phyloP scores from a whole-genome alignment of 2,329 filamentous ascomycete genomes.

The Cladosporium sp. region DNA sequence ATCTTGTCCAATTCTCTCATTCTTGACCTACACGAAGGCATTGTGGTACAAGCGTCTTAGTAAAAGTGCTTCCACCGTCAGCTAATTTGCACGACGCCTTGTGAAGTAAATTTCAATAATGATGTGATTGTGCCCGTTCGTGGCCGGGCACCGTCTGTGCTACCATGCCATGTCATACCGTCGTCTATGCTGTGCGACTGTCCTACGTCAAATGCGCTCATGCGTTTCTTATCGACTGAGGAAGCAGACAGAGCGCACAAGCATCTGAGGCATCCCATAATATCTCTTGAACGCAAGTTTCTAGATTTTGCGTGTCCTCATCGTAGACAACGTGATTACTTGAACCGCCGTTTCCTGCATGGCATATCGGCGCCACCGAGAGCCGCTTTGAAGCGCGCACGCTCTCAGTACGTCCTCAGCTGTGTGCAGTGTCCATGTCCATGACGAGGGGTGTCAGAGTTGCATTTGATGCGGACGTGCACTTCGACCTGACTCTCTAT shows the following conservation, averaged over 20 bases:
- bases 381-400: background rate
- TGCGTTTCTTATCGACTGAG: background rate
- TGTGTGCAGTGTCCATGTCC: background rate
- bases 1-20: background rate
- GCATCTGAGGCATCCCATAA: background rate
- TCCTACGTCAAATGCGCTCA: background rate
- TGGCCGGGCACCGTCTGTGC: background rate
- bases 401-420: background rate
- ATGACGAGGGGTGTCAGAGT: background rate
- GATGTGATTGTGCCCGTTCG: background rate
- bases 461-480: background rate
- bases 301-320: background rate
- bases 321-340: background rate
- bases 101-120: background rate
- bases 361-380: background rate
- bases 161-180: background rate
- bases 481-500: background rate
- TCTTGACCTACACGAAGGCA: background rate
- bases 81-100: background rate
- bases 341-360: background rate
- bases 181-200: background rate
- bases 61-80: background rate
- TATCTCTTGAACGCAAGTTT: background rate
- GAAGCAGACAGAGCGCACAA: background rate
- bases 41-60: background rate